A percentile compares a stretch with the other conserved stretches of the same genome.
Conservation (phyloP, 139 green algal genomes). For the Asterochloris erici region DNA sequence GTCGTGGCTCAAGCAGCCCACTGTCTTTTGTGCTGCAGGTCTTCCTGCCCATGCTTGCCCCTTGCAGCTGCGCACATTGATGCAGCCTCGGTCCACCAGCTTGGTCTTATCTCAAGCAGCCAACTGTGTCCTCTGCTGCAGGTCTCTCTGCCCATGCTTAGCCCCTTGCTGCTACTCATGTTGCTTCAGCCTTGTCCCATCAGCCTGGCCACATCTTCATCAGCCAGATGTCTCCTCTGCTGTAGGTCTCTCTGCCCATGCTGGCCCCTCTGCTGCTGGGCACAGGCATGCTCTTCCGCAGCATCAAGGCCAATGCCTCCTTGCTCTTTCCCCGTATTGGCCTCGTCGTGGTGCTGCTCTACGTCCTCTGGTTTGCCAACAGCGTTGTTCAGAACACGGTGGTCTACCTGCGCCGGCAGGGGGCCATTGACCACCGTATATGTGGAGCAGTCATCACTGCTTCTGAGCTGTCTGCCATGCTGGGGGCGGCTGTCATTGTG, state of each 20-base stretch:
- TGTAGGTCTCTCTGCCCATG: conserved; percentile 72
- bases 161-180: background rate
- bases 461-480: conserved; percentile 45
- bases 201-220: background rate
- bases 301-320: conserved; percentile 66
- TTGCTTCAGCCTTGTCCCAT: too few relatives aligned
- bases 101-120: background rate
- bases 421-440: conserved; percentile 54
- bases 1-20: background rate
- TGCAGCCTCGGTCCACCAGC: conserved; percentile 67
- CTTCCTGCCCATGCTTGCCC: conserved; percentile 76
- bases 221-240: background rate
- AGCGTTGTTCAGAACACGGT: conserved; percentile 63
- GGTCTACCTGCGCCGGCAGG: conserved; percentile 56
- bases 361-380: conserved; percentile 75
- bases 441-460: conserved; percentile 53
- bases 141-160: conserved; percentile 24
- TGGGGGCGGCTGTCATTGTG: conserved; percentile 55
- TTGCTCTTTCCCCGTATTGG: conserved; percentile 68
- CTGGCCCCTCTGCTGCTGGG: conserved; percentile 77
- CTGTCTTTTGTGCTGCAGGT: conserved; percentile 31
- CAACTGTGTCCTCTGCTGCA: conserved; percentile 7
- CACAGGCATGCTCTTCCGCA: conserved; percentile 72
- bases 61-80: conserved; percentile 73
- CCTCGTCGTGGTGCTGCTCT: conserved; percentile 68